Evolutionary conservation across 257 asterid species (phyloP), one percentile per base, ranked within the genome.

Genomic region (Ballota nigra): DNA sequence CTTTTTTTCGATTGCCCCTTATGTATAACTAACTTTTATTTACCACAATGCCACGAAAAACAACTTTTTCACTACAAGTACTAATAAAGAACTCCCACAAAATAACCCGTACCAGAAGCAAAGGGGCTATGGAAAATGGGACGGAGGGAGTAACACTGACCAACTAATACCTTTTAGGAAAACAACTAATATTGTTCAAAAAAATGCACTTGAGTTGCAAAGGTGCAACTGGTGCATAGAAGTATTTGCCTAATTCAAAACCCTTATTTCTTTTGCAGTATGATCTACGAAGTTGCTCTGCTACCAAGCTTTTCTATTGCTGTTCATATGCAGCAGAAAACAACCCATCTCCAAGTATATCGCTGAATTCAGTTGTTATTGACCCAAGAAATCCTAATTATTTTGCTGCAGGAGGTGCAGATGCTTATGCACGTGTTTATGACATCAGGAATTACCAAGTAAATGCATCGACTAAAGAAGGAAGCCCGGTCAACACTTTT

Each of bases 381-480:
- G 92, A 91, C 78, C 95, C 95, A 71, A 82, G 93, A 76, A 89
- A 91, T 58, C 96, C 97, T 8, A 86, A 91, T 63, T 83, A 80
- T 66, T 87, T 89, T 67, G 82, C 96, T 66, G 83, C 80, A 33
- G 97, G 93, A 66, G 96, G 97, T 58, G 79, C 87, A 0, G 97
- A 91, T 79, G 83, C 47, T 75, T 89, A 75, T 75, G 95, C 95
- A 2, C 96, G 96, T 6, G 78, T 91, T 45, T 89, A 83, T 57
- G 97, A 87, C 86, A 79, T 89, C 71, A 79, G 97, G 77, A 87
- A 78, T 43, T 82, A 49, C 77, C 86, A 77, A 43, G 33, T 72
- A 58, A 83, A 75, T 59, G 60, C 88, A 36, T 73, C 89, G 10
- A 76, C 76, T 38, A 77, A 77, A 66, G 56, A 65, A 28, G 91